Conservation (phyloP, 2,329 filamentous ascomycete genomes). For the Tolypocladium tundrense region DNA sequence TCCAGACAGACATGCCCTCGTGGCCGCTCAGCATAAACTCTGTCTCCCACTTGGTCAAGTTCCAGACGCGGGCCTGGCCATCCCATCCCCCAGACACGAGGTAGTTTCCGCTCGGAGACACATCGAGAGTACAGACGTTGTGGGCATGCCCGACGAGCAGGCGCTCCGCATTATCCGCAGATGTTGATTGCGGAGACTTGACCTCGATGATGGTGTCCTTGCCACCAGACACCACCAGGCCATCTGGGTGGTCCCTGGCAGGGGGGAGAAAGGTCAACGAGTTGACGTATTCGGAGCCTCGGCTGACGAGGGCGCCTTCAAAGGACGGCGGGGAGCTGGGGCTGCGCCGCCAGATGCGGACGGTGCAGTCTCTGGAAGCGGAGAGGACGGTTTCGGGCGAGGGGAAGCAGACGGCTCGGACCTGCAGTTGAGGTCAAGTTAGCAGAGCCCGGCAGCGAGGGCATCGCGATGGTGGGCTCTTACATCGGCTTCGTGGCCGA, state of each 20-base stretch:
- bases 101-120: slow-evolving; percentile 59
- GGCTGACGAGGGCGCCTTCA: slow-evolving; percentile 67
- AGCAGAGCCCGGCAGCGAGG: not conserved
- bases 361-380: slow-evolving; percentile 83
- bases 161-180: slow-evolving; percentile 71
- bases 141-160: slow-evolving; percentile 76
- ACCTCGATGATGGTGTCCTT: slow-evolving; percentile 92
- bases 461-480: not conserved
- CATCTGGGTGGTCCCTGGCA: slow-evolving; percentile 58
- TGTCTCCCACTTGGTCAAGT: slow-evolving; percentile 73
- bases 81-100: slow-evolving; percentile 95
- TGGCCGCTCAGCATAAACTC: slow-evolving; percentile 65
- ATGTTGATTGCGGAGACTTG: slow-evolving; percentile 55
- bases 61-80: slow-evolving; percentile 77
- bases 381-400: slow-evolving; percentile 64
- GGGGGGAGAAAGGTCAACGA: slow-evolving; percentile 67
- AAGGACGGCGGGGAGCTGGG: slow-evolving; percentile 58
- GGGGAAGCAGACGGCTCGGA: slow-evolving; percentile 76
- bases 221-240: slow-evolving; percentile 77
- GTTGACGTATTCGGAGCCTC: slow-evolving; percentile 82
- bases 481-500: slow-evolving; percentile 91
- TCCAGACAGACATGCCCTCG: slow-evolving; percentile 71
- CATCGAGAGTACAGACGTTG: slow-evolving; percentile 82
- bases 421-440: slow-evolving; percentile 40
- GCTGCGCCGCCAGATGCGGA: slow-evolving; percentile 71